Evolutionary conservation across 139 green algal species (phyloP).

Genomic region (Desmodesmus armatus): DNA sequence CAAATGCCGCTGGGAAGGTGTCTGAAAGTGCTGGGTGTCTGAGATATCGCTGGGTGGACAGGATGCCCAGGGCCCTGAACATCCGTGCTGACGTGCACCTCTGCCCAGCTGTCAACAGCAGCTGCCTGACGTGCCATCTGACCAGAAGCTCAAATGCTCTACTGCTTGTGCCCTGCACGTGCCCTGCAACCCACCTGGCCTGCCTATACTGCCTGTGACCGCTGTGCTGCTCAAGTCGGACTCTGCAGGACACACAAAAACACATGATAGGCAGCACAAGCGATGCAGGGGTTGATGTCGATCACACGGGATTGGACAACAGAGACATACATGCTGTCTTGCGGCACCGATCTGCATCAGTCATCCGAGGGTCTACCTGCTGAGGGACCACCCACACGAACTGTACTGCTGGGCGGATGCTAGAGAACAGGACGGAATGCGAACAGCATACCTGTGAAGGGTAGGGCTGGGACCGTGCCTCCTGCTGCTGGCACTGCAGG

Average conservation of each 20-base stretch:
- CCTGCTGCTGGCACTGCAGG: not conserved
- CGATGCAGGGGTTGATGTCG: too few species aligned
- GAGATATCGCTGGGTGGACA: too few species aligned
- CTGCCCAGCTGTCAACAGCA: too few species aligned
- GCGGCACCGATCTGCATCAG: too few species aligned
- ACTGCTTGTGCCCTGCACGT: not conserved
- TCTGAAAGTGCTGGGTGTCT: too few species aligned
- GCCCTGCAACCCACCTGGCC: conserved; percentile 19
- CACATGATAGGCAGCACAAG: not conserved
- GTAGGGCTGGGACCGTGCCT: too few species aligned
- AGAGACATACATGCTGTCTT: not conserved
- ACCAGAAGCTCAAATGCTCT: not conserved
- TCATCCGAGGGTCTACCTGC: not conserved
- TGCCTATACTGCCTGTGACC: conserved; percentile 15
- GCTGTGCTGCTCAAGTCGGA: conserved; percentile 18
- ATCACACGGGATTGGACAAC: not conserved
- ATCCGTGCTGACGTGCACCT: too few species aligned
- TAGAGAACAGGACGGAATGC: too few species aligned
- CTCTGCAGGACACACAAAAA: not conserved
- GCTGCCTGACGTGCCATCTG: too few species aligned
- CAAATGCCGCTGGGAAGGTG: too few species aligned
- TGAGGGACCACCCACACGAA: not conserved
- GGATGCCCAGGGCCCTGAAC: too few species aligned
- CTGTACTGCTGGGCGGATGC: not conserved
- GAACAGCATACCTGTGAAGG: conserved; percentile 37